Evolutionary conservation across 1,139 yeast species (phyloP), one percentile per base, ranked within the genome.

Genomic region (Diutina siamensis): DNA sequence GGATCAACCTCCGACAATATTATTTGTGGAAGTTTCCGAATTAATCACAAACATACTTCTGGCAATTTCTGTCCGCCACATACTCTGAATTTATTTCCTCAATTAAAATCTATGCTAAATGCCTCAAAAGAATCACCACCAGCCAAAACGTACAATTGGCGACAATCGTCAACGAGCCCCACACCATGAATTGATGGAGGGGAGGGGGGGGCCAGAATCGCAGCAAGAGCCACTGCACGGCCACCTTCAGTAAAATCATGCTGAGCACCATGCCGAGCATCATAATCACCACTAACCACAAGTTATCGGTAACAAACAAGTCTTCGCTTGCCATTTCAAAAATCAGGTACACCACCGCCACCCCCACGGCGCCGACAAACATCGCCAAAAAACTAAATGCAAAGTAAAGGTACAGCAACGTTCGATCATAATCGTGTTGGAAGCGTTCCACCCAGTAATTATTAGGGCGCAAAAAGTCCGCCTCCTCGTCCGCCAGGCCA

Each of bases 301-400:
- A 51, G 50, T 69, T 70, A 47, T 67, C 50, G 25, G 56, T 50
- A 44, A 68, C 59, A 44, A 54, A 55, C 15, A 59, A 50, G 28
- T 53, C 53, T 5, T 55, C 58, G 22, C 55, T 59, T 42, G 59
- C 55, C 33, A 55, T 53, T 45, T 56, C 53, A 25, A 65, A 52
- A 7, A 69, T 56, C 40, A 68, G 63, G 52, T 64, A 66, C 12
- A 69, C 59, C n/a, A 70, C 66, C 3, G 75, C 76, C 28, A 66
- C 54, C 49, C 67, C 72, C 32, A 70, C 62, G n/a, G 74, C 72
- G 12, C 70, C 60, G 15, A 69, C 58, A 51, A 71, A 68, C 10
- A 66, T 51, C 35, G 71, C 62, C 20, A 66, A 54, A 41, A 67
- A 56, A 45, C 61, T 61, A 36, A 68, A 61, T 34, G 67, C 56